Percentiles rank a stretch among this genome's conserved stretches.
Conservation (phyloP, 1,284 basidiomycete genomes). For the Leccinum angustisporum region DNA sequence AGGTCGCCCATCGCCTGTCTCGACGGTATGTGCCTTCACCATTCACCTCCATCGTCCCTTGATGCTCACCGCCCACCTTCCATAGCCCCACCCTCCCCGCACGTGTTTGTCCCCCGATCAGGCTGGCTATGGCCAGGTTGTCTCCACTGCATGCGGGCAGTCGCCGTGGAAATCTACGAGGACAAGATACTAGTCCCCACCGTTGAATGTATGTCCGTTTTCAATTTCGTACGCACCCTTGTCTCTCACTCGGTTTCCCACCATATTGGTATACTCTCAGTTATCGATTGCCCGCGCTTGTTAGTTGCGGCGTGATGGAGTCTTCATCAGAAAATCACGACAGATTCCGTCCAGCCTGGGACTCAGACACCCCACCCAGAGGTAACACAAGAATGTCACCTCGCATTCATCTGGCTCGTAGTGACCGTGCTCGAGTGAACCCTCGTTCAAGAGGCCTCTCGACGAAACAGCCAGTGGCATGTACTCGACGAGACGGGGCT, state of each 20-base stretch:
- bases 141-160: constrained; percentile 58
- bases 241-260: not conserved
- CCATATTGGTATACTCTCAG: not conserved
- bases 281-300: constrained; percentile 10
- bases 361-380: constrained; percentile 20
- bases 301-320: constrained; percentile 17
- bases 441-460: constrained; percentile 9
- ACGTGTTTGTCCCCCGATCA: constrained; percentile 81
- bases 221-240: not conserved
- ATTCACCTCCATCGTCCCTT: constrained; percentile 1
- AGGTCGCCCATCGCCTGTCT: constrained; percentile 74
- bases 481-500: constrained; percentile 44
- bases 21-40: constrained; percentile 54
- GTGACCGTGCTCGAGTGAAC: constrained; percentile 1
- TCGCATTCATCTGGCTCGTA: constrained; percentile 41
- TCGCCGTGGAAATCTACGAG: no score
- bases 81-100: constrained; percentile 66
- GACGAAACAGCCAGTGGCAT: constrained; percentile 18
- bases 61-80: constrained; percentile 17
- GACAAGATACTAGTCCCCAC: no score
- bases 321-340: constrained; percentile 8
- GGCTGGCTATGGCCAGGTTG: constrained; percentile 77
- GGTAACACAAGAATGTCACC: constrained; percentile 37
- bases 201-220: no score
- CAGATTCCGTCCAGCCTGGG: constrained; percentile 20